Conservation (phyloP, 1,284 basidiomycete species). For the Ceratobasidium sp. region DNA sequence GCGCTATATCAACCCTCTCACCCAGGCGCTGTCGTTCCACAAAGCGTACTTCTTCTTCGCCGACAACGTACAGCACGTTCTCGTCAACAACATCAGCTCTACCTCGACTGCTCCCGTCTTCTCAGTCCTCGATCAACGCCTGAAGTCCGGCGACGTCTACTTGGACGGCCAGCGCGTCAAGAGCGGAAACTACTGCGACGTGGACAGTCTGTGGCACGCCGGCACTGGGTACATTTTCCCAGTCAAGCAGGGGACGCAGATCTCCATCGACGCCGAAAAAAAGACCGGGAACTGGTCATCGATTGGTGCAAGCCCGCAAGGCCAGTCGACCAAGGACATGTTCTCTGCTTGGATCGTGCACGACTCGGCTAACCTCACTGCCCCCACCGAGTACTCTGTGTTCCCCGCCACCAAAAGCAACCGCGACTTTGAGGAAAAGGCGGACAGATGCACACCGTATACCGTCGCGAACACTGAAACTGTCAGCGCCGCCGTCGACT, state of each 20-base stretch:
- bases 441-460: neutral
- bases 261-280: slow-evolving; percentile 58
- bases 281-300: slow-evolving; percentile 70
- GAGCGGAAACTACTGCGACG: slow-evolving; percentile 55
- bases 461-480: slow-evolving; percentile 27
- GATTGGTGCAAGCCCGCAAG: slow-evolving; percentile 71
- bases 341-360: slow-evolving; percentile 74
- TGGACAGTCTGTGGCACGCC: slow-evolving; percentile 68
- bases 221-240: slow-evolving; percentile 68
- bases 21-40: slow-evolving; percentile 68
- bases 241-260: slow-evolving; percentile 7
- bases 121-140: slow-evolving; percentile 75
- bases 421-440: slow-evolving; percentile 23
- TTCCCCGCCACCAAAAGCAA: slow-evolving; percentile 61
- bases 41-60: slow-evolving; percentile 81
- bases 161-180: slow-evolving; percentile 60
- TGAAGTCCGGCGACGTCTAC: slow-evolving; percentile 61
- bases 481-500: slow-evolving; percentile 35
- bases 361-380: slow-evolving; percentile 51
- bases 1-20: slow-evolving; percentile 67
- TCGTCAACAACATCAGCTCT: slow-evolving; percentile 67
- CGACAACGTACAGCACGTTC: slow-evolving; percentile 71
- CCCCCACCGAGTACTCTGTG: slow-evolving; percentile 64
- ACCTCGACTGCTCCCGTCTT: slow-evolving; percentile 64
- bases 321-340: slow-evolving; percentile 66